phyloP scores from a whole-genome alignment of 495 filamentous ascomycete genomes.

The Daldinia childiae region DNA sequence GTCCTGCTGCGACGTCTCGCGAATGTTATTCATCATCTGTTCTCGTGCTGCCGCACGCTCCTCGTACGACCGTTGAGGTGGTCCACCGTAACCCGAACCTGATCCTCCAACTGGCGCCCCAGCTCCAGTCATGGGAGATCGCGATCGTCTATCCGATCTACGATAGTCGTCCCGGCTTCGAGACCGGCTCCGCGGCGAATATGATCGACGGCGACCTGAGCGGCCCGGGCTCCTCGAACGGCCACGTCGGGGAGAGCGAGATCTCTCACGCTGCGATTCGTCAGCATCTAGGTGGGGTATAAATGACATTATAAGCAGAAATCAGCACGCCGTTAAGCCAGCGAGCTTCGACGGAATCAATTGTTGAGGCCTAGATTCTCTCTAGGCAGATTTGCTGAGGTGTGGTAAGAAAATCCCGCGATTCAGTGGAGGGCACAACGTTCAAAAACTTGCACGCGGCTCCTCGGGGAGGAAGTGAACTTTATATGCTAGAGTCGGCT shows the following conservation, averaged over 20 bases:
- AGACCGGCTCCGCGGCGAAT: constrained; percentile 92
- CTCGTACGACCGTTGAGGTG: constrained; percentile 77
- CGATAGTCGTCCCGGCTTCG: constrained; percentile 91
- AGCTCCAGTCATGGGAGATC: constrained; percentile 83
- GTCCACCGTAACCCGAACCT: constrained; percentile 66
- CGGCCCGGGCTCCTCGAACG: constrained; percentile 62
- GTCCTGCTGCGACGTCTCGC: constrained; percentile 96
- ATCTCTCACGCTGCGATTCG: constrained; percentile 85
- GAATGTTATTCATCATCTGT: constrained; percentile 92
- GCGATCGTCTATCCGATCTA: constrained; percentile 71
- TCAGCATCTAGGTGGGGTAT: constrained; percentile 54
- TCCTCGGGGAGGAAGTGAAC: constrained; percentile 31
- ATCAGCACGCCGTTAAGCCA: constrained; percentile 6
- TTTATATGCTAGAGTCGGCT: constrained; percentile 27
- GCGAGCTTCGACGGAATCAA: constrained; percentile 8
- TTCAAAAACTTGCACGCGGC: constrained; percentile 14
- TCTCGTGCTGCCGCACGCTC: constrained; percentile 88
- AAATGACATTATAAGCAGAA: constrained; percentile 37
- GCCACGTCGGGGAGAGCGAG: constrained; percentile 89
- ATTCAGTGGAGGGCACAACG: constrained; percentile 1
- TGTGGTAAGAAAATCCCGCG: constrained; percentile 1
- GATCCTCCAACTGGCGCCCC: constrained; percentile 72
- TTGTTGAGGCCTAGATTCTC: not conserved
- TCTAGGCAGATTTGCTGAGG: constrained; percentile 2
- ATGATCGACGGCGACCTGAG: constrained; percentile 79